Evolutionary conservation across 306 rosid genomes (phyloP), one percentile per base, ranked within the genome.

Genomic region (Albizia julibrissin): DNA sequence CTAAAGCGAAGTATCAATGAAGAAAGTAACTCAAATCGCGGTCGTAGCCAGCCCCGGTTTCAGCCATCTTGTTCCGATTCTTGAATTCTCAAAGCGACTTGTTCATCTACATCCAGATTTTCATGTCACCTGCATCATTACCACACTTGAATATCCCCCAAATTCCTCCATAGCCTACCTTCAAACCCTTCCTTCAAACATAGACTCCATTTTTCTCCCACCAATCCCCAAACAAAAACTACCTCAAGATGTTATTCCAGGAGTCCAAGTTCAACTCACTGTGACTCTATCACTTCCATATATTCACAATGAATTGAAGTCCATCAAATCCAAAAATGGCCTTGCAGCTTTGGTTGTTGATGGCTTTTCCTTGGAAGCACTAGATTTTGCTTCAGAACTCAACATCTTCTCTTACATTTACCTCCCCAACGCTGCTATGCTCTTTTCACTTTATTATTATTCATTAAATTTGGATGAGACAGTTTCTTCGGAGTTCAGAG

Each of bases 61-160:
- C 47, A 81, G 78, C 56, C 89, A 86, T 75, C 56, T 86, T 22
- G 83, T 86, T 13, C 86, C 91, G 2, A 33, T 86, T 34, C 5
- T 76, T 7, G 91, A 88, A 37, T 83, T 88, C 74, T n/a, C 73
- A 3, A 89, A 86, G 46, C 12, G 81, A 29, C 79, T 89, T 12
- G 3, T 86, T 22, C 37, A 58, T 0, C 77, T 34, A 1, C 84
- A 82, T 59, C 89, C 79, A 9, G 71, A 82, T 49, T 80, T 86
- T 21, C 88, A 74, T 15, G 59, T 88, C 67, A 81, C 85, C 0
- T 88, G 89, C 87, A 86, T 89, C 76, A 22, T 89, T 74, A 85
- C 91, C 75, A 69, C 83, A 54, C 79, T 80, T 74, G 85, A 81
- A 2, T 74, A 87, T 44, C 78, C 24, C 26, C 70, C 84, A 19